Evolutionary conservation across 768 basidiomycete species (phyloP), one percentile per base, ranked within the genome.

Genomic region (Collybia sordida): DNA sequence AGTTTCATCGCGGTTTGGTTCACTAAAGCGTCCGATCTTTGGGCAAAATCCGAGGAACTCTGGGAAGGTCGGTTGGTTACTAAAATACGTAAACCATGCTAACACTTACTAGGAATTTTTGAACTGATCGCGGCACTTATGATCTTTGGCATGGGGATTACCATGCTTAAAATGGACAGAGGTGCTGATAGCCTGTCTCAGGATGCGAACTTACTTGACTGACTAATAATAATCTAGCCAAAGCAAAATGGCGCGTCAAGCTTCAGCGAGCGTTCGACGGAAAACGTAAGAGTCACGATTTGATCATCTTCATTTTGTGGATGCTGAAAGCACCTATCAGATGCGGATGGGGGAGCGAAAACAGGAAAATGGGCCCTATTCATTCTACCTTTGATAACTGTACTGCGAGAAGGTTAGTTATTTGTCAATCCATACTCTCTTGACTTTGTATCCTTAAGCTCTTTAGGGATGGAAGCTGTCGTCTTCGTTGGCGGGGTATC

Each of bases 401-500:
- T 99, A 40, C 73, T 98, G 27, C 85, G 95, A 53, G 96, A 98
- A 75, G 95, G 94, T 79, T 17, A 15, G 40, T 37, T 27, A 23
- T n/a, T n/a, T n/a, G 6, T 31, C 2, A 40, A 27, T 42, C 35
- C 23, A 6, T 19, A 28, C 31, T 4, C n/a, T 49, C 24, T 17
- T 1, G 31, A 22, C 27, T 18, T 3, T 3, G 14, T 45, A 14
- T 47, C 48, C 12, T 45, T 40, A 4, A 34, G 6, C 27, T 27
- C 19, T 31, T 15, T 55, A 86, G 85, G 85, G 41, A 74, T 98
- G 53, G 95, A 98, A 66, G 93, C 90, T 0, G 88, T 97, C 50
- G 77, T 98, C 52, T 97, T 98, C 62, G 93, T 97, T 28, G 91
- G 94, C 3, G 93, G 94, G 44, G 93, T 98, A 27, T 86, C 94